Percentiles rank a stretch among this genome's conserved stretches.
phyloP scores from a whole-genome alignment of 2,329 filamentous ascomycete species.

The Raffaelea arxii region DNA sequence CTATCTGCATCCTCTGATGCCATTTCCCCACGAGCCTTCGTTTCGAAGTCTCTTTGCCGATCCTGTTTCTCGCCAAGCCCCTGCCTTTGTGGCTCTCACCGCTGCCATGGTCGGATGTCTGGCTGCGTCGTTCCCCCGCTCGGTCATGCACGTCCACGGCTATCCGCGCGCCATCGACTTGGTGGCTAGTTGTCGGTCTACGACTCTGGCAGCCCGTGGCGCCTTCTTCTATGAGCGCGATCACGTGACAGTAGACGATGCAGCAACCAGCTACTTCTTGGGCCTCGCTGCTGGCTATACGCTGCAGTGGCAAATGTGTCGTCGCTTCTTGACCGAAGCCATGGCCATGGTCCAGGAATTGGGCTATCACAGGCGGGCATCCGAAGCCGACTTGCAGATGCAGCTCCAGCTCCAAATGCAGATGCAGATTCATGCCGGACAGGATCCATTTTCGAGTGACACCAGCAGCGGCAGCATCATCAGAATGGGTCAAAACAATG shows the following conservation, averaged over 20 bases:
- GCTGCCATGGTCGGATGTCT: slow-evolving; percentile 65
- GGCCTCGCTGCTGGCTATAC: slow-evolving; percentile 58
- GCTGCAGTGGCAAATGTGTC: slow-evolving; percentile 55
- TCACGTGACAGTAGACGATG: slow-evolving; percentile 39
- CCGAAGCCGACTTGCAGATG: background rate
- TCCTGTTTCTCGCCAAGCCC: slow-evolving; percentile 56
- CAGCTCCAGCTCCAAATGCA: background rate
- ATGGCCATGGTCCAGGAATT: slow-evolving; percentile 59
- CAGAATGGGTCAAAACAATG: too few species aligned
- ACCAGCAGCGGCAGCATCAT: background rate
- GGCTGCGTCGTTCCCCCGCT: slow-evolving; percentile 68
- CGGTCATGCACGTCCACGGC: slow-evolving; percentile 52
- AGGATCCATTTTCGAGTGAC: background rate
- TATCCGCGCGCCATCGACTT: slow-evolving; percentile 62
- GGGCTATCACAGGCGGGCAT: slow-evolving; percentile 44
- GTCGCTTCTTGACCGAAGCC: slow-evolving; percentile 64
- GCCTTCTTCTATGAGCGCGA: slow-evolving; percentile 37
- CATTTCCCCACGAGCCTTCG: slow-evolving; percentile 70
- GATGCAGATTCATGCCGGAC: background rate
- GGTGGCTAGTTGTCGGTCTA: slow-evolving; percentile 59
- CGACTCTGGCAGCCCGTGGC: slow-evolving; percentile 59
- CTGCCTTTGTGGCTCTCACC: slow-evolving; percentile 59
- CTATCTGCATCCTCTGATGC: slow-evolving; percentile 67
- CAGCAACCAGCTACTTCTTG: slow-evolving; percentile 68
- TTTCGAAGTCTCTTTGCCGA: slow-evolving; percentile 60